Percentiles rank a stretch among this genome's conserved stretches.
Evolutionary conservation across 345 rosid genomes (phyloP).

Genomic region (Nasturtium officinale): DNA sequence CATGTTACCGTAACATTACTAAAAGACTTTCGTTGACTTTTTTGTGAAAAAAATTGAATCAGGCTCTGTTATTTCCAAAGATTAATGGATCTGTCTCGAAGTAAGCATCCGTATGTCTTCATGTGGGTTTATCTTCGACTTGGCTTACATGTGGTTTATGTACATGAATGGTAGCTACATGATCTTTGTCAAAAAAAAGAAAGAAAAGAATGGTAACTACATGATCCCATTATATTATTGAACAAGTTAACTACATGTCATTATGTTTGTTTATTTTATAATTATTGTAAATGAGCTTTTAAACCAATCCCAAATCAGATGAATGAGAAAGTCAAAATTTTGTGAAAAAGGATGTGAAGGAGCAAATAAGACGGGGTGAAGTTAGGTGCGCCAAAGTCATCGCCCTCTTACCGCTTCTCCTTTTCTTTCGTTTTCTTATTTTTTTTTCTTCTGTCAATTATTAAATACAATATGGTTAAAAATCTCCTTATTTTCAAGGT

Average conservation of each 20-base stretch:
- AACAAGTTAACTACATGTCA: too few relatives aligned
- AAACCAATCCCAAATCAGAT: neutral
- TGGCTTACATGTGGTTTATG: slow-evolving; percentile 12
- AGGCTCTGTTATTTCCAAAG: slow-evolving; percentile 1
- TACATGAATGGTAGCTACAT: neutral
- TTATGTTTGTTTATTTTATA: too few relatives aligned
- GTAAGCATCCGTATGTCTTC: slow-evolving; percentile 19
- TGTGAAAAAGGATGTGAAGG: slow-evolving; percentile 18
- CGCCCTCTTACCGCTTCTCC: slow-evolving; percentile 13
- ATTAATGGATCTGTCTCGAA: slow-evolving; percentile 33
- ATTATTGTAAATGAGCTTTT: too few relatives aligned
- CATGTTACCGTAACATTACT: slow-evolving; percentile 22
- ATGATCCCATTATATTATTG: neutral
- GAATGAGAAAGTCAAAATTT: neutral
- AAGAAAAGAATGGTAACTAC: too few relatives aligned
- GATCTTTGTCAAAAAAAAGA: neutral
- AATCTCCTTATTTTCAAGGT: neutral
- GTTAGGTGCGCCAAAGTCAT: slow-evolving; percentile 39
- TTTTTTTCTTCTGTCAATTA: neutral
- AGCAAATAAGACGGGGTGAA: slow-evolving; percentile 38
- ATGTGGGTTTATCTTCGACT: slow-evolving; percentile 23
- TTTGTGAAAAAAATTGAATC: neutral
- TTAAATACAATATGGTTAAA: neutral
- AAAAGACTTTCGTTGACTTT: slow-evolving; percentile 28
- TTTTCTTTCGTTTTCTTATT: neutral